phyloP scores from a whole-genome alignment of 805 yeast species.

The Ogataea parapolymorpha region DNA sequence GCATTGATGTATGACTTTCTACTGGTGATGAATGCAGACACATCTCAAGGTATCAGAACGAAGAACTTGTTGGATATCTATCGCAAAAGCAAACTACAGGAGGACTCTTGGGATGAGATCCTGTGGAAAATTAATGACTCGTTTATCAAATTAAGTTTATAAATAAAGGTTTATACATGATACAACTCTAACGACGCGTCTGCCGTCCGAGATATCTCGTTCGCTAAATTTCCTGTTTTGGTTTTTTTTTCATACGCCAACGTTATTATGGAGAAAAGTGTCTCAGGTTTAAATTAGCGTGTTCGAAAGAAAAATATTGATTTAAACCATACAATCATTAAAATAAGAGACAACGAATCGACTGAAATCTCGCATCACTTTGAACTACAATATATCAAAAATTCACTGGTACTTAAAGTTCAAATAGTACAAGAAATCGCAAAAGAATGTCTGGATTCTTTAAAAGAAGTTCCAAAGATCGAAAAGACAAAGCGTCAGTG shows the following conservation, averaged over 20 bases:
- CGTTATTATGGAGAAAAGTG: constrained; percentile 8
- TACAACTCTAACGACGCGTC: constrained; percentile 4
- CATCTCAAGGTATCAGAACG: constrained; percentile 16
- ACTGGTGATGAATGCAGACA: constrained; percentile 12
- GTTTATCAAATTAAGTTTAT: constrained; percentile 12
- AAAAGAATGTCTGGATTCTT: constrained; percentile 28
- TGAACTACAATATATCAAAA: no score
- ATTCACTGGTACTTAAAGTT: background rate
- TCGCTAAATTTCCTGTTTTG: constrained; percentile 8
- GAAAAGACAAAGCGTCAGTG: constrained; percentile 18
- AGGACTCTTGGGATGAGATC: constrained; percentile 25
- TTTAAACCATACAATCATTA: background rate
- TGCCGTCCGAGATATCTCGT: background rate
- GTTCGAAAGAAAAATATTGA: background rate
- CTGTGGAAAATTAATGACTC: constrained; percentile 27
- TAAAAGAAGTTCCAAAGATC: constrained; percentile 31
- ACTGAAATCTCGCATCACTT: no score
- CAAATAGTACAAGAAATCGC: background rate
- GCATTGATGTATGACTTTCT: constrained; percentile 37
- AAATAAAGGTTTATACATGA: background rate
- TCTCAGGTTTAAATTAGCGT: constrained; percentile 11
- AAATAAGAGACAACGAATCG: no score
- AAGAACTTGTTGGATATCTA: constrained; percentile 19
- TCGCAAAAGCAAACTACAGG: constrained; percentile 21
- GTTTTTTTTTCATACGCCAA: constrained; percentile 9